Base-by-base conservation (phyloP, 805 yeast species). In the Cyberlindnera japonica region DNA sequence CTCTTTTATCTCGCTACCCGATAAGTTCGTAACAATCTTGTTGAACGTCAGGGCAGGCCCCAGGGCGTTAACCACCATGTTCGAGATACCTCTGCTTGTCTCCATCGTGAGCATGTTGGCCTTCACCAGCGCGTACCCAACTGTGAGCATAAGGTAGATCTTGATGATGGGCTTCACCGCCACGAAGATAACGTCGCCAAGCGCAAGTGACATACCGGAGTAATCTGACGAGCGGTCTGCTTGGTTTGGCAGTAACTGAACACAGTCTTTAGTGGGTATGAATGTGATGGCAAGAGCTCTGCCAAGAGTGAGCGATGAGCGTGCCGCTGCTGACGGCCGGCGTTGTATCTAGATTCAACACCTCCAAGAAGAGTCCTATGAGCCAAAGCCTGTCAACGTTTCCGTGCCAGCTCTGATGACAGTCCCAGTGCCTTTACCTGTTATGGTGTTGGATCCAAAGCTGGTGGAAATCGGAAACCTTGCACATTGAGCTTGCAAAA, bases 31-130 rank as follows among this genome's bases (percentile, higher is more conserved):
- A 3, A 79, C 76, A 24, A 79, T 62, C 46, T 75, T 76, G 45
- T 68, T 64, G 58, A 77, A 78, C 16, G 69, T 68, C 57, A 79
- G 65, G 45, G 75, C 69, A 4, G 83, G 83, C 51, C 74, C 55
- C 19, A 77, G 62, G 3, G 74, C 74, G 16, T 69, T 62, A n/a
- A 79, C 75, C 5, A 76, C 69, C 37, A 74, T 63, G 44, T 75
- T 76, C 17, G 51, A 77, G n/a, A 55, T 67, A 34, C 76, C 78
- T 45, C 79, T 51, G 35, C 75, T 64, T 12, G 82, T 75, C 21
- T 78, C 67, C 28, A 75, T 79, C 1, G 75, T 57, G 5, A 77
- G 15, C 62, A 57, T 36, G 62, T 67, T 18, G 10, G 33, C n/a
- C 39, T 49, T 51, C 11, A 49, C 56, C 12, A 51, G 41, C 0